phyloP scores from a whole-genome alignment of 2,329 filamentous ascomycete species.

The Ophiocordyceps polyrhachis-furcata region DNA sequence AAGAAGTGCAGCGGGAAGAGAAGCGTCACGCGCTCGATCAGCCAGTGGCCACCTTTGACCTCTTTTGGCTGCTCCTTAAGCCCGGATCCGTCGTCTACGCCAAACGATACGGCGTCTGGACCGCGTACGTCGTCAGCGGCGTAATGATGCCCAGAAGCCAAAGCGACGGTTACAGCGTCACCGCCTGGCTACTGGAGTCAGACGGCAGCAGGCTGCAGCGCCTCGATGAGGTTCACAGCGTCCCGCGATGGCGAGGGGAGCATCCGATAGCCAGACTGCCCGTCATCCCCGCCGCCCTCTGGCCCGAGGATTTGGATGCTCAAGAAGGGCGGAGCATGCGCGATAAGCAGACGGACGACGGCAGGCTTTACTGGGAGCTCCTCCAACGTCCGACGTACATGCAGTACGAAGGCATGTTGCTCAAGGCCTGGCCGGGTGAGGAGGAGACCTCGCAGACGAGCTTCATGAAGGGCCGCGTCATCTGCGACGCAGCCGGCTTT shows the following conservation, averaged over 20 bases:
- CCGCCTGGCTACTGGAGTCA: not conserved
- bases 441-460: not conserved
- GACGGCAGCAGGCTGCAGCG: not conserved
- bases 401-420: not conserved
- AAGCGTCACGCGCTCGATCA: not conserved
- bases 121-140: not conserved
- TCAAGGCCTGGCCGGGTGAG: not conserved
- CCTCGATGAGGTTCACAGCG: not conserved
- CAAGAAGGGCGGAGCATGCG: not conserved
- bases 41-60: not conserved
- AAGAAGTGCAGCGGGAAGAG: not conserved
- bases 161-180: not conserved
- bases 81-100: not conserved
- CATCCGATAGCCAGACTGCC: not conserved
- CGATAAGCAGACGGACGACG: not conserved
- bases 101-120: not conserved
- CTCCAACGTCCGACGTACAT: not conserved
- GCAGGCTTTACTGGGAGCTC: not conserved
- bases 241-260: not conserved
- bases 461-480: not conserved
- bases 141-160: not conserved
- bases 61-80: not conserved
- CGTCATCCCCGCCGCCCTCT: not conserved
- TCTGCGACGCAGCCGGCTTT: not conserved
- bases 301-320: not conserved